phyloP scores from a whole-genome alignment of 108 stramenopile genomes.

The Skeletonema menzelii region DNA sequence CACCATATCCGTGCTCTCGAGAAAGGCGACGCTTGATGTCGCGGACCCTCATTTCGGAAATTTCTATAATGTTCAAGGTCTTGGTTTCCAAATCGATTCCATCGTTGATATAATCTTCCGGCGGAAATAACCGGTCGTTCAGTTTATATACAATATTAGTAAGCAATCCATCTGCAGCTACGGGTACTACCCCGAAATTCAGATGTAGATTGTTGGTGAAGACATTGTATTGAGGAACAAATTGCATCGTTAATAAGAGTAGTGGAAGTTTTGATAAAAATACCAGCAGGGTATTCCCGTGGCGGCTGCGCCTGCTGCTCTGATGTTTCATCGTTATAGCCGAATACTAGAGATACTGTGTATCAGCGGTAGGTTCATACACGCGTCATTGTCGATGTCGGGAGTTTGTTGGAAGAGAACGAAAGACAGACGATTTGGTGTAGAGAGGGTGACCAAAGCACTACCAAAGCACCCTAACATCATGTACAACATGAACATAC shows the following conservation, averaged over 20 bases:
- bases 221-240: neutral
- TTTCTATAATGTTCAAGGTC: constrained; percentile 66
- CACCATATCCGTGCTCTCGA: constrained; percentile 71
- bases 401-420: too few relatives aligned
- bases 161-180: neutral
- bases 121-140: constrained; percentile 26
- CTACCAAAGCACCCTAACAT: too few relatives aligned
- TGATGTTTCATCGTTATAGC: neutral
- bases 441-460: too few relatives aligned
- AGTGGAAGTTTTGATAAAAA: neutral
- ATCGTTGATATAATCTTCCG: constrained; percentile 32
- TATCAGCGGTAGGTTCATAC: too few relatives aligned
- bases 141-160: neutral
- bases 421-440: too few relatives aligned
- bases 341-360: too few relatives aligned
- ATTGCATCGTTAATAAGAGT: neutral
- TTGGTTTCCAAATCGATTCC: constrained; percentile 23
- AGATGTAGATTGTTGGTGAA: neutral
- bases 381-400: too few relatives aligned
- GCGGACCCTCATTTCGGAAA: constrained; percentile 75
- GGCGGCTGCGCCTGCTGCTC: neutral
- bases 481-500: too few relatives aligned
- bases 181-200: neutral
- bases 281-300: neutral
- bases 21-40: constrained; percentile 79